phyloP scores from a whole-genome alignment of 2,329 filamentous ascomycete species.

The Stenocarpella maydis region DNA sequence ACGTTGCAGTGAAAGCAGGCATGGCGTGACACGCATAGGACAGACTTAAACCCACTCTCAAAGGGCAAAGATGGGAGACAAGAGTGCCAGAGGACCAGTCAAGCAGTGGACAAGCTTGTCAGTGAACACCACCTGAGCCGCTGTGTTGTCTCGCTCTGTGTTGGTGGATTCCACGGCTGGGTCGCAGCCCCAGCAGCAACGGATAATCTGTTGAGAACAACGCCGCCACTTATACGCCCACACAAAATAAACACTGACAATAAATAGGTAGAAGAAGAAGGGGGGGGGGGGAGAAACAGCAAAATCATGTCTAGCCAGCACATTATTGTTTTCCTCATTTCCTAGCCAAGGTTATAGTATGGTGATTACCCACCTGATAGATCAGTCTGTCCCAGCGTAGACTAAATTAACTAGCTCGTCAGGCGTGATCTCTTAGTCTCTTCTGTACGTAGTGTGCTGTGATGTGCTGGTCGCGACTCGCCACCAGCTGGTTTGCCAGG shows the following conservation, averaged over 20 bases:
- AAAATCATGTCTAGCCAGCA: background rate
- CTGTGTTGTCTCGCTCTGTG: background rate
- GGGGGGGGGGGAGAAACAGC: background rate
- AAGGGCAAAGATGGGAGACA: slow-evolving; percentile 8
- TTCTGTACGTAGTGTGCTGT: slow-evolving; percentile 12
- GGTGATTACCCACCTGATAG: background rate
- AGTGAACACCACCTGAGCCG: background rate
- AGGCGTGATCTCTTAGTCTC: slow-evolving; percentile 1
- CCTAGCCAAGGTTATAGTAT: background rate
- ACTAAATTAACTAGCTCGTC: background rate
- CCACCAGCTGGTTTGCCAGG: slow-evolving; percentile 10
- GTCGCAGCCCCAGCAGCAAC: background rate
- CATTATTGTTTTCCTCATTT: background rate
- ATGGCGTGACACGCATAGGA: slow-evolving; percentile 4
- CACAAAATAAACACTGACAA: slow-evolving; percentile 15
- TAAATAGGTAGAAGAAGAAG: background rate
- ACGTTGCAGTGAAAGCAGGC: background rate
- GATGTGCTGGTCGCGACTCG: background rate
- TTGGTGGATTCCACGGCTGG: slow-evolving; percentile 4
- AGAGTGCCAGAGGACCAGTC: background rate
- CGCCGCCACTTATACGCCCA: slow-evolving; percentile 8
- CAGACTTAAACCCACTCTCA: background rate
- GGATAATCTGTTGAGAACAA: slow-evolving; percentile 11
- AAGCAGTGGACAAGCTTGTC: background rate
- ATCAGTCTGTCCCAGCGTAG: background rate